A percentile compares a stretch with the other conserved stretches of the same genome.
Conservation (phyloP, 106 monocot species). For the Phalaenopsis equestris region DNA sequence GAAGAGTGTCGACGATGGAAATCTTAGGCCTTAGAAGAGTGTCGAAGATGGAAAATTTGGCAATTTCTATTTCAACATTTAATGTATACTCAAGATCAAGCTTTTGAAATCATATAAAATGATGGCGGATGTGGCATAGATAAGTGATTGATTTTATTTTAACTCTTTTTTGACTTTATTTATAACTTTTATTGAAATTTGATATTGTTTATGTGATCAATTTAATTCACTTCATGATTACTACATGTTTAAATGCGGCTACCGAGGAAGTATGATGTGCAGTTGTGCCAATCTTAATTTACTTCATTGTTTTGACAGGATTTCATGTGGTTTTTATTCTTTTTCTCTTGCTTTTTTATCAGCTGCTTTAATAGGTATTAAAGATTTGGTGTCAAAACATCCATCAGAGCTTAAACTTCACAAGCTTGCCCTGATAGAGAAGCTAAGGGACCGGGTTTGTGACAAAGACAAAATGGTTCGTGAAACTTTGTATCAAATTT, state of each 20-base stretch:
- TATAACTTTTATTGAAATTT: neutral
- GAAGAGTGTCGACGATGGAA: no score
- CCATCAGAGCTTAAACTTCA: slow-evolving; percentile 80
- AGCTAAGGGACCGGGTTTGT: slow-evolving; percentile 73
- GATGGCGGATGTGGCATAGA: neutral
- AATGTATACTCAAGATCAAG: no score
- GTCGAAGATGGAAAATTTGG: no score
- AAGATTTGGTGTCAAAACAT: slow-evolving; percentile 65
- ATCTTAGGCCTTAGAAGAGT: no score
- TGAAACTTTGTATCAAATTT: slow-evolving; percentile 54
- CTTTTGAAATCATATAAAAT: no score
- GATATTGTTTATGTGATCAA: neutral
- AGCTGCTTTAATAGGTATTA: slow-evolving; percentile 78
- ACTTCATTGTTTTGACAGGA: neutral
- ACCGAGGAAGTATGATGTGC: neutral
- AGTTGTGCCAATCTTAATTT: neutral
- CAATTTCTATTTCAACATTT: no score
- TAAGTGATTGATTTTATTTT: neutral
- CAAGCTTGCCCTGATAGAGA: slow-evolving; percentile 60
- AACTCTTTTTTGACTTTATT: neutral
- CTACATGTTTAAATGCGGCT: neutral
- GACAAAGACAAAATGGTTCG: slow-evolving; percentile 72
- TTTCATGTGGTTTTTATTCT: no score
- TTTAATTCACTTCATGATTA: neutral
- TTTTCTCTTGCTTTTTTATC: slow-evolving; percentile 21